Conservation (phyloP, 2,329 filamentous ascomycete genomes). For the Sporothrix protearum region DNA sequence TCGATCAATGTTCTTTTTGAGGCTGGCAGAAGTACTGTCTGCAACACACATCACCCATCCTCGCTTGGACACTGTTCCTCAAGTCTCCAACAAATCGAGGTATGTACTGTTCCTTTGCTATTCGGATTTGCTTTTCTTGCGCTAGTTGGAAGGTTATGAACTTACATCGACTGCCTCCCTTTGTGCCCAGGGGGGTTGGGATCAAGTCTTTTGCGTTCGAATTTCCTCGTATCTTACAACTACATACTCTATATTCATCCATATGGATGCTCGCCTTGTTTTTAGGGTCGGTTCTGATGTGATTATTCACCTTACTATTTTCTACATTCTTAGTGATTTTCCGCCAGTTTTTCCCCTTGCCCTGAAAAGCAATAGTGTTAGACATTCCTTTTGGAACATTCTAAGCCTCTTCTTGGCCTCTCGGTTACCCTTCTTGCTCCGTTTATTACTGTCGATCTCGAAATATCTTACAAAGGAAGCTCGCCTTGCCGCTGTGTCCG, state of each 20-base stretch:
- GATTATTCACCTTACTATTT: background rate
- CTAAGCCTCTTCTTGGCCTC: background rate
- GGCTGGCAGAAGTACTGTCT: background rate
- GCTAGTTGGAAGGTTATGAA: background rate
- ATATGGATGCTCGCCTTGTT: background rate
- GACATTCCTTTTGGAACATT: background rate
- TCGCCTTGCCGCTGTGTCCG: background rate
- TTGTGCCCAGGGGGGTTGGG: background rate
- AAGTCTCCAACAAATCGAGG: background rate
- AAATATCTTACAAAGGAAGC: background rate
- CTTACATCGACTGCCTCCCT: background rate
- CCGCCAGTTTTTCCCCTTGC: background rate
- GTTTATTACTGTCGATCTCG: background rate
- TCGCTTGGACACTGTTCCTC: background rate
- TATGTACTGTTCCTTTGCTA: background rate
- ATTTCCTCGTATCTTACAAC: background rate
- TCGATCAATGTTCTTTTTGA: background rate
- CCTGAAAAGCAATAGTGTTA: background rate
- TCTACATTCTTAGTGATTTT: background rate
- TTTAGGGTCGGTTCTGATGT: background rate
- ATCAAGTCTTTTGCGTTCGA: background rate
- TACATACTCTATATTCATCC: too few relatives aligned
- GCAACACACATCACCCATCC: background rate
- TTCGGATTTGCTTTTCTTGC: background rate
- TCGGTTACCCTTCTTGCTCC: background rate